Base-by-base conservation (phyloP, 2,329 filamentous ascomycete genomes). In the Drechslerella coelobrocha region DNA sequence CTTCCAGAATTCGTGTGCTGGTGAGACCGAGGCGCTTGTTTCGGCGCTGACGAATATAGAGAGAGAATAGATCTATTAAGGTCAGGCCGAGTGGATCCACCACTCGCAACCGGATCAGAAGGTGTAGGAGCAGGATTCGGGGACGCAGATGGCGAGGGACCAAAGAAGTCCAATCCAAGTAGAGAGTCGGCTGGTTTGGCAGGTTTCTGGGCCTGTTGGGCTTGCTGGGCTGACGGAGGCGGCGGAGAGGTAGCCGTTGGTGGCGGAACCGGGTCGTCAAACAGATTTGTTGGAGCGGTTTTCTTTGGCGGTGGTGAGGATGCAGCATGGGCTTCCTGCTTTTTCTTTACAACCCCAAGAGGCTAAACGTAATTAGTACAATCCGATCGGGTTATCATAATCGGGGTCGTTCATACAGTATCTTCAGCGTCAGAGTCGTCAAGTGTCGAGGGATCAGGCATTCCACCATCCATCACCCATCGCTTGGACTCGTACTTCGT, bases 401-500 rank as follows among this genome's bases (percentile, higher is more conserved):
- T 83, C 86, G 72, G 84, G 77, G n/a, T n/a, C 2, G 84, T 14
- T 89, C 87, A 76, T 76, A 86, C 84, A 77, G 87, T 81, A 78
- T 97, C 92, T 75, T 96, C 92, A 76, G 97, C 93, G 59, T 87
- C 92, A 14, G 91, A 90, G 12, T 82, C 86, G 78, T 95, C 91
- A 55, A 99, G 81, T 1, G 89, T 90, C 2, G 90, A 84, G n/a
- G 95, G 94, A 78, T 97, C 92, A 3, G 95, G 95, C 78, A 95
- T 93, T 3, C 87, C 88, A 1, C 94, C 94, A 72, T 99, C 94
- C 92, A 97, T 97, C n/a, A 92, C 89, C 94, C 94, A 99, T 81
- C 95, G 85, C 85, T 96, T 97, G 59, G 94, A 89, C 79, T 99
- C 94, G 80, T 99, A 99, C 81, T 99, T 99, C 62, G 95, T 99